Conservation (phyloP, 1,284 basidiomycete species). For the Sanghuangporus weigelae region DNA sequence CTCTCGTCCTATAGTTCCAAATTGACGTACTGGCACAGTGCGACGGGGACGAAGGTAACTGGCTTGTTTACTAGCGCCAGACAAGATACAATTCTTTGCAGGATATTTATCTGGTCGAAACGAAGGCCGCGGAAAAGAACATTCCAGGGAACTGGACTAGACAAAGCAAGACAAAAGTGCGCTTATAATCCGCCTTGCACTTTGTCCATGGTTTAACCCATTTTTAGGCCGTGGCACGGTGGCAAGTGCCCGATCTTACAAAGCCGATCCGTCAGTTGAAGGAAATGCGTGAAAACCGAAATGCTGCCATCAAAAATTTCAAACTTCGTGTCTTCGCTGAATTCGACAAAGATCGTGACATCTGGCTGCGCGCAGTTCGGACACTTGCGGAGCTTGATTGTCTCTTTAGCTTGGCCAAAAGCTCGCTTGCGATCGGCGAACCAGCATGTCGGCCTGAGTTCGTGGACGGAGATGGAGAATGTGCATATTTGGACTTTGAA, state of each 20-base stretch:
- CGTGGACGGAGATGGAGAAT: conserved; percentile 61
- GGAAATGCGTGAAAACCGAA: conserved; percentile 87
- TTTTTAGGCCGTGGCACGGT: conserved; percentile 64
- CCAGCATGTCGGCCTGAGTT: conserved; percentile 90
- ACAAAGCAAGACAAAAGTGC: conserved; percentile 74
- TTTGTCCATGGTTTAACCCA: not conserved
- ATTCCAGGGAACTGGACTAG: conserved; percentile 85
- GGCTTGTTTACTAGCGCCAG: not conserved
- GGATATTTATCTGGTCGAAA: conserved; percentile 88
- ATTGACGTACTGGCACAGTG: conserved; percentile 80
- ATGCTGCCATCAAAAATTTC: conserved; percentile 75
- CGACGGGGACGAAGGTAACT: conserved; percentile 69
- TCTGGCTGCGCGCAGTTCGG: conserved; percentile 76
- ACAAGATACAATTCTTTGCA: conserved; percentile 27
- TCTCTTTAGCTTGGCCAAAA: conserved; percentile 87
- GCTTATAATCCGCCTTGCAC: not conserved
- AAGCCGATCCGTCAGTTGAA: conserved; percentile 75
- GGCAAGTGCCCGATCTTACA: conserved; percentile 69
- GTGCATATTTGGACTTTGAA: conserved; percentile 76
- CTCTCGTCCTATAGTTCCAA: conserved; percentile 35
- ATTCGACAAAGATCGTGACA: conserved; percentile 79
- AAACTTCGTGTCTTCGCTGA: conserved; percentile 75
- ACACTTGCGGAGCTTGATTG: conserved; percentile 90
- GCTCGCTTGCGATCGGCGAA: conserved; percentile 86
- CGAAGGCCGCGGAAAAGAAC: conserved; percentile 50